Base-by-base conservation (phyloP, 106 monocot species). In the Dendrobium nobile region DNA sequence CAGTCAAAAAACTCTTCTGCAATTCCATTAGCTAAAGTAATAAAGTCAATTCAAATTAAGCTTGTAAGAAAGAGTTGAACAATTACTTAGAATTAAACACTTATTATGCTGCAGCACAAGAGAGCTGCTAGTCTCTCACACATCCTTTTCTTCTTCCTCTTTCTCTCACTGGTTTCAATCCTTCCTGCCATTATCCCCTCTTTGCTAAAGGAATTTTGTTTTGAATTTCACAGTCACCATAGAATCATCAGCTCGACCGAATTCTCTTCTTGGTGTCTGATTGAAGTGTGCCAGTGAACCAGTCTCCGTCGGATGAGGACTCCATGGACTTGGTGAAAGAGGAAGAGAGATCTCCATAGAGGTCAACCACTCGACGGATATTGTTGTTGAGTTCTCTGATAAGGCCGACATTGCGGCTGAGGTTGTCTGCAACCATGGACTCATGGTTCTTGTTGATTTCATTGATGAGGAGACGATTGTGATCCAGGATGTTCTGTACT, bases 371-470 rank as follows among this genome's bases (percentile, higher is more conserved):
- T 13, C 68, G 67, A 2, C 72, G 43, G 10, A 83, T 83, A 20
- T 83, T 83, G 78, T 78, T 83, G 64, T 83, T 83, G 41, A 83
- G 83, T 72, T 83, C 83, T 26, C 55, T 48, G n/a, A 83, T 83
- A 51, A 83, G 72, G 6, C 78, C 41, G 5, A 78, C 83, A 51
- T 83, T 83, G 20, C 78, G 24, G 41, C 83, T 78, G n/a, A 83
- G 78, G 55, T 78, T 78, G 41, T 67, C 83, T 0, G 83, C 54
- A 47, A 78, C 42, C 27, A 33, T 78, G 2, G 78, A 83, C 41
- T 78, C 78, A 43, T 83, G 83, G 75, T 83, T 83, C 67, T 83
- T 78, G 42, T 78, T 78, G 51, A 83, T 83, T 72, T 83, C 81
- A 81, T 42, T 74, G 54, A 81, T 81, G 6, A 81, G 40, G 10